Base-by-base conservation (phyloP, 225 moss, liverwort and hornwort species). In the Antitrichia curtipendula region DNA sequence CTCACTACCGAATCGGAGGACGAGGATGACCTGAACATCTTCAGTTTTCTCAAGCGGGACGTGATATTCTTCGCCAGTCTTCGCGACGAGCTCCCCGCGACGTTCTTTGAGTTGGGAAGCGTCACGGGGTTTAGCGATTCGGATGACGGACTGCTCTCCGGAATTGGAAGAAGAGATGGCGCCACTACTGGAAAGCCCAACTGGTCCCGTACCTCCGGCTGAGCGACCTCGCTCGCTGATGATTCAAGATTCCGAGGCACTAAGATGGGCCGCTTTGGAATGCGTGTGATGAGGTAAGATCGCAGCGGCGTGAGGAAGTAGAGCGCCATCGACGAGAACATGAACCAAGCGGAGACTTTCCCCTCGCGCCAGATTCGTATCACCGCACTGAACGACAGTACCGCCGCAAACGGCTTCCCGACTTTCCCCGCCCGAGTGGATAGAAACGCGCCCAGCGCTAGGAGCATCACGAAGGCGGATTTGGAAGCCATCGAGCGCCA, bases 281-380 rank as follows among this genome's bases (percentile, higher is more conserved):
- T 78, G 74, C 82, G 90, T 31, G 75, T 75, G 12, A 84, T n/a
- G 58, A 94, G 47, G 84, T 92, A 92, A 0, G 91, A 88, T 65
- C 85, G 86, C 84, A 94, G 75, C 9, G 91, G 94, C n/a, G 61
- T 29, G 38, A 92, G 88, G 8, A 92, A 68, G 79, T 92, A 90
- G 27, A 89, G 86, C 9, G 84, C 90, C 47, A 89, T 38, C 6
- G 92, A 88, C 14, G 92, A 90, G 43, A 92, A 72, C 56, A 90
- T 63, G 62, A 90, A 77, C 65, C 49, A 32, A 10, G 87, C 81
- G 18, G 87, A 91, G 15, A 84, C 13, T 45, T 85, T 91, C 25
- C 91, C 86, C 53, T 84, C 89, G 50, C 72, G 90, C 94, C 94
- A 94, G 59, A 65, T 75, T 49, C 82, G 81, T 9, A 90, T 23